phyloP scores from a whole-genome alignment of 208 protist genomes.

The Herpetomonas tarakana region DNA sequence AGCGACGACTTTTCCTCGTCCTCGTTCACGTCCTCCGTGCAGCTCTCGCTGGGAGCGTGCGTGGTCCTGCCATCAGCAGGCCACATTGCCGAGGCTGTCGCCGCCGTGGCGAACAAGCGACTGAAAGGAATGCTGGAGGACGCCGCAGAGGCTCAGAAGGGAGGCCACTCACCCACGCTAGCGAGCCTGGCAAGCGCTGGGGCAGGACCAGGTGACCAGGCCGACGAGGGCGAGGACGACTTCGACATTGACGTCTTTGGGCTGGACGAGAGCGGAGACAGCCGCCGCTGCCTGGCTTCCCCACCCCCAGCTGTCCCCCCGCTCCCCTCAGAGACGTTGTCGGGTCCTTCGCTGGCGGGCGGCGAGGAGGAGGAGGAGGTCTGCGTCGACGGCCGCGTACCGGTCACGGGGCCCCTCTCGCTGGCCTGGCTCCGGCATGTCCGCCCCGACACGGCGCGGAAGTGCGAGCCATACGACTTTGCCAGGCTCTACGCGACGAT shows the following conservation, averaged over 20 bases:
- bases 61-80: neutral
- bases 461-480: constrained; percentile 69
- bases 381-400: too few relatives aligned
- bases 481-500: constrained; percentile 65
- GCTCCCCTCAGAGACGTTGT: neutral
- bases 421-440: constrained; percentile 14
- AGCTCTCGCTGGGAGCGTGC: neutral
- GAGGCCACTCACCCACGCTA: too few relatives aligned
- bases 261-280: neutral
- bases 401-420: too few relatives aligned
- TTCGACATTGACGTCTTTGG: neutral
- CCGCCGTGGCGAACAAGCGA: constrained; percentile 7
- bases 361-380: too few relatives aligned
- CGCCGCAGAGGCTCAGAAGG: neutral
- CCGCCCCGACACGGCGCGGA: constrained; percentile 46
- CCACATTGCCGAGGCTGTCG: neutral
- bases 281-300: neutral
- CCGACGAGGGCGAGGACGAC: neutral
- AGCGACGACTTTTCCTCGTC: too few relatives aligned
- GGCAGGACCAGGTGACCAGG: too few relatives aligned
- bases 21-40: neutral
- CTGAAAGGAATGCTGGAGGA: constrained; percentile 5
- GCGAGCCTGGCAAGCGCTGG: too few relatives aligned
- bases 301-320: neutral
- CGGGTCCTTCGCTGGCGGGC: too few relatives aligned